Conservation (phyloP, 306 rosid species). For the Vigna trinervia region DNA sequence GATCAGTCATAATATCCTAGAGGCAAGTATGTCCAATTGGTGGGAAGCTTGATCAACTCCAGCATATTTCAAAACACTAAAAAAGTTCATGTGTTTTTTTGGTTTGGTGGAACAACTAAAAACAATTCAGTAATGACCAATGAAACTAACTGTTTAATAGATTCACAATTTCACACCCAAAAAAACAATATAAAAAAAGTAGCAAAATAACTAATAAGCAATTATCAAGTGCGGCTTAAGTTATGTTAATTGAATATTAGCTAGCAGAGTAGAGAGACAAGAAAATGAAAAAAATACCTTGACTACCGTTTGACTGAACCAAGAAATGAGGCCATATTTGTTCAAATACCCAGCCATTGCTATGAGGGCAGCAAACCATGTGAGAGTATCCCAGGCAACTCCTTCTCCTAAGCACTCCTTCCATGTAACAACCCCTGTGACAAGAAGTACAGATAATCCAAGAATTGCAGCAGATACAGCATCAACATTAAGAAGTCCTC, state of each 20-base stretch:
- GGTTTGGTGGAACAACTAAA: constrained; percentile 21
- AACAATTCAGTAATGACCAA: constrained; percentile 8
- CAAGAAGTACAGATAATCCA: constrained; percentile 87
- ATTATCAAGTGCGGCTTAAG: background rate
- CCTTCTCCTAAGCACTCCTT: constrained; percentile 96
- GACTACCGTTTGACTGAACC: constrained; percentile 96
- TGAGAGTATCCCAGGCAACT: constrained; percentile 99
- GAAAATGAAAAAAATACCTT: constrained; percentile 70
- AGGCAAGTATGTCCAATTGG: background rate
- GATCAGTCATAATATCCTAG: constrained; percentile 10
- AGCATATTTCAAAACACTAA: constrained; percentile 21
- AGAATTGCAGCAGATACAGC: constrained; percentile 97
- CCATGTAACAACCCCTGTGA: constrained; percentile 97
- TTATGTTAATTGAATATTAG: constrained; percentile 18
- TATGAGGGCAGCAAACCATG: constrained; percentile 99
- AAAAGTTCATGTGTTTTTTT: constrained; percentile 8
- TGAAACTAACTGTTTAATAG: background rate
- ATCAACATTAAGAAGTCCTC: constrained; percentile 75
- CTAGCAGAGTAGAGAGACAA: background rate
- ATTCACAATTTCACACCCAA: constrained; percentile 32
- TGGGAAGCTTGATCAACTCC: background rate
- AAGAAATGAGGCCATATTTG: constrained; percentile 96
- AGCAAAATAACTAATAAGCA: constrained; percentile 18
- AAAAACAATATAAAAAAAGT: background rate
- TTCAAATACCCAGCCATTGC: constrained; percentile 99